Conservation (phyloP, 257 asterid genomes). For the Solanum corneliomulleri region DNA sequence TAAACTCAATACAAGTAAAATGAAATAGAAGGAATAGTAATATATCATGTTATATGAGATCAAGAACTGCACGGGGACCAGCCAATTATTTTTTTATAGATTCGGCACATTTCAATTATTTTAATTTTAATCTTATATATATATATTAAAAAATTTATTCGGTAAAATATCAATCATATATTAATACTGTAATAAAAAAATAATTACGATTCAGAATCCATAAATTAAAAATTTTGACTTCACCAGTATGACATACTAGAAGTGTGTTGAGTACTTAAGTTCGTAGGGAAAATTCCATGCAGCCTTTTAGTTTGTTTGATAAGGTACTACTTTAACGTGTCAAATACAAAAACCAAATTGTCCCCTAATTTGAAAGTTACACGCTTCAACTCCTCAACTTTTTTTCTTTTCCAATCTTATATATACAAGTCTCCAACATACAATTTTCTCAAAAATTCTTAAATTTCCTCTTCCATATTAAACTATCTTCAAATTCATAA, state of each 20-base stretch:
- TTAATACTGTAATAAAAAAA: too few species aligned
- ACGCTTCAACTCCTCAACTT: not conserved
- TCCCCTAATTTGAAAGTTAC: not conserved
- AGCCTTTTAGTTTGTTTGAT: not conserved
- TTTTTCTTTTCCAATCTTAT: not conserved
- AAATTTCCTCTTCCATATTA: not conserved
- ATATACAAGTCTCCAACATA: not conserved
- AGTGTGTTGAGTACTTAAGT: not conserved
- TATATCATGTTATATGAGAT: too few species aligned
- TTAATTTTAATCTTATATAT: too few species aligned
- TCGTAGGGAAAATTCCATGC: not conserved
- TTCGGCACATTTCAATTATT: too few species aligned
- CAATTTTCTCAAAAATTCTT: not conserved
- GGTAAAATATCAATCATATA: too few species aligned
- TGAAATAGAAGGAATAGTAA: too few species aligned
- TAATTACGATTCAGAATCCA: rapidly evolving
- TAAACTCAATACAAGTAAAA: too few species aligned
- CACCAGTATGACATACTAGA: not conserved
- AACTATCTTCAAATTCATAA: not conserved
- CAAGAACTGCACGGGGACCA: not conserved
- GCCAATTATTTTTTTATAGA: too few species aligned
- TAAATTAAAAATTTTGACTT: too few species aligned
- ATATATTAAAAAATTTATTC: too few species aligned
- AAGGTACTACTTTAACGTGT: not conserved
- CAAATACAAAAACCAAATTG: not conserved